phyloP scores from a whole-genome alignment of 1,284 basidiomycete species.

The Phellopilus nigrolimitatus region DNA sequence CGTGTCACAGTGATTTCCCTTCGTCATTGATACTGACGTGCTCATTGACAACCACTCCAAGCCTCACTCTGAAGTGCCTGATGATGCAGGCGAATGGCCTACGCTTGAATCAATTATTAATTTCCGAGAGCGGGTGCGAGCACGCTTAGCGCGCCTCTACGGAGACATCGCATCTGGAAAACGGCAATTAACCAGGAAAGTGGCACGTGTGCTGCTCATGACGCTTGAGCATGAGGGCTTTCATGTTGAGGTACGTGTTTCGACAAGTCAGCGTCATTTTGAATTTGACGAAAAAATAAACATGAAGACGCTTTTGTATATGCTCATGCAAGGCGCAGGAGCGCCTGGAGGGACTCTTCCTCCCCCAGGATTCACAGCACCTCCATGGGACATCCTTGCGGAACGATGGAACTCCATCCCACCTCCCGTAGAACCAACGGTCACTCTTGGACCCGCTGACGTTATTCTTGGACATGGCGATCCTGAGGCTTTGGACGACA shows the following conservation, averaged over 20 bases:
- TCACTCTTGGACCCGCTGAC: conserved; percentile 56
- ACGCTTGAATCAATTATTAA: conserved; percentile 64
- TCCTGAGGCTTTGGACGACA: conserved; percentile 63
- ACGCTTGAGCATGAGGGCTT: conserved; percentile 85
- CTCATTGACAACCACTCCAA: conserved; percentile 31
- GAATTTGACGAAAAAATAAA: conserved; percentile 19
- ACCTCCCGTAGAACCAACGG: conserved; percentile 36
- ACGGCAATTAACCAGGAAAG: conserved; percentile 54
- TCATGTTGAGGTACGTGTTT: conserved; percentile 62
- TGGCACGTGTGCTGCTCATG: conserved; percentile 84
- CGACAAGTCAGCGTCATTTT: not conserved
- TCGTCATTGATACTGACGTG: not conserved
- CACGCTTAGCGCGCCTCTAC: conserved; percentile 71
- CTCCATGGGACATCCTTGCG: conserved; percentile 72
- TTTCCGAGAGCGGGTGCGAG: conserved; percentile 74
- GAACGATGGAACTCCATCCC: conserved; percentile 58
- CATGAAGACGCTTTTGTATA: conserved; percentile 83
- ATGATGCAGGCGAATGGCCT: conserved; percentile 84
- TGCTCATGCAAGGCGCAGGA: conserved; percentile 81
- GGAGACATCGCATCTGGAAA: conserved; percentile 60
- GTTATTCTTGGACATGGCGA: conserved; percentile 85
- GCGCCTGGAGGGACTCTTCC: conserved; percentile 63
- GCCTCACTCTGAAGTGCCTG: conserved; percentile 88
- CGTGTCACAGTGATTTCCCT: conserved; percentile 26
- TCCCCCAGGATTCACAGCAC: conserved; percentile 70